These are phyloP conservation scores for Sabuloglossum arenarium DNA, from an alignment of 495 filamentous ascomycete species.

Conservation along the genomic window DNA sequence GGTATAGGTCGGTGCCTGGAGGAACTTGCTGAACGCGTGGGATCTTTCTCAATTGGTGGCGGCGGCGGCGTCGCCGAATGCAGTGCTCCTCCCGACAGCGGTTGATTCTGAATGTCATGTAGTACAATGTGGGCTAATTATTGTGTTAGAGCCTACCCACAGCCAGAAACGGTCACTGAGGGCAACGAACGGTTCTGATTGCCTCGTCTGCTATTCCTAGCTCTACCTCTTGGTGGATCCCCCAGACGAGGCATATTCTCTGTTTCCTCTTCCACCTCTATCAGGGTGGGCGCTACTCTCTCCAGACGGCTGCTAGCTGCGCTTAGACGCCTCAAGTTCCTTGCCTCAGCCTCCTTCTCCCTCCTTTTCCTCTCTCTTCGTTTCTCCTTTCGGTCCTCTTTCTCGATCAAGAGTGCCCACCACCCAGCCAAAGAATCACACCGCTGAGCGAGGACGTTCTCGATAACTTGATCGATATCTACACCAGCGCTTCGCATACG, in stretches of 20 bases:
- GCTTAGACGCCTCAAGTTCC: conserved; percentile 61
- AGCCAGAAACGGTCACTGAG: not conserved
- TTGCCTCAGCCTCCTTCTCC: conserved; percentile 63
- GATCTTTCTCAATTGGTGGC: conserved; percentile 58
- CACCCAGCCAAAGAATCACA: conserved; percentile 85
- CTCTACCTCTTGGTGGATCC: conserved; percentile 18
- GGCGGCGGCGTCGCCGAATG: conserved; percentile 28
- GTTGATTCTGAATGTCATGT: not conserved
- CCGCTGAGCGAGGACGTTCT: conserved; percentile 73
- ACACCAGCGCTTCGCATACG: conserved; percentile 91
- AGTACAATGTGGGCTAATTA: not conserved
- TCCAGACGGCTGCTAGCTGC: conserved; percentile 71
- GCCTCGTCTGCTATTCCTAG: conserved; percentile 12
- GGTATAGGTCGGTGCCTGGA: conserved; percentile 51
- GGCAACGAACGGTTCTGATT: not conserved
- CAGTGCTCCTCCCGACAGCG: conserved; percentile 7
- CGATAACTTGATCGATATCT: conserved; percentile 83
- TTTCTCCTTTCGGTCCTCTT: conserved; percentile 77
- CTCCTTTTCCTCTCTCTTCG: conserved; percentile 68
- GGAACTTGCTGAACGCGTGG: conserved; percentile 46
- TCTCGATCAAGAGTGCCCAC: conserved; percentile 91
- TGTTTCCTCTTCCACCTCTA: conserved; percentile 56
- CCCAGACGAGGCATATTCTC: conserved; percentile 19
- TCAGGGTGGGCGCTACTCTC: conserved; percentile 47
- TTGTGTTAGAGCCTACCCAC: not conserved